A percentile compares a stretch with the other conserved stretches of the same genome.
Evolutionary conservation across 495 filamentous ascomycete species (phyloP).

Genomic region (Astrothelium macrocarpum): DNA sequence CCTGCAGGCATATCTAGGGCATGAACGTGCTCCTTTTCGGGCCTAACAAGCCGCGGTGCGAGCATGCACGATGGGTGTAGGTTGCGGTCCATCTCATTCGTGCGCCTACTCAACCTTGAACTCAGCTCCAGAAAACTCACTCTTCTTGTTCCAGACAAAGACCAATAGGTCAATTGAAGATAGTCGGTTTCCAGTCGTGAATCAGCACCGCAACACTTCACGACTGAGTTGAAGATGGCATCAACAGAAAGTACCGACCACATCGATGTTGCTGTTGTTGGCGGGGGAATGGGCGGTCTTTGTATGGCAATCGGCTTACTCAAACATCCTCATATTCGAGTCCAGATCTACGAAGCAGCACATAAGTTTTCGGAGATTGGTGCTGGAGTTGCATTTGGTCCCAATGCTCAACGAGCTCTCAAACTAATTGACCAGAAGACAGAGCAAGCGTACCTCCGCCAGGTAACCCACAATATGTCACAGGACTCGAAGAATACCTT

Average conservation of each 20-base stretch:
- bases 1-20: too few relatives aligned
- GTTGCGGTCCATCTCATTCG: too few relatives aligned
- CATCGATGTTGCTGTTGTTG: slow-evolving; percentile 16
- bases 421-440: slow-evolving; percentile 13
- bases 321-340: slow-evolving; percentile 14
- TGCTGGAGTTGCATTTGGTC: slow-evolving; percentile 15
- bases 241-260: not conserved
- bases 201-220: too few relatives aligned
- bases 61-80: too few relatives aligned
- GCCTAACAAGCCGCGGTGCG: too few relatives aligned
- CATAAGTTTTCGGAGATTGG: slow-evolving; percentile 18
- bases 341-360: slow-evolving; percentile 19
- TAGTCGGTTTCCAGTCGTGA: too few relatives aligned
- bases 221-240: not conserved
- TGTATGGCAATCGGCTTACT: slow-evolving; percentile 14
- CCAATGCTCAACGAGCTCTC: slow-evolving; percentile 19
- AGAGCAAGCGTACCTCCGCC: slow-evolving; percentile 13
- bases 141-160: too few relatives aligned
- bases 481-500: slow-evolving; percentile 13
- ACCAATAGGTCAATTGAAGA: too few relatives aligned
- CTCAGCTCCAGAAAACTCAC: too few relatives aligned
- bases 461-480: slow-evolving; percentile 12
- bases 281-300: slow-evolving; percentile 18
- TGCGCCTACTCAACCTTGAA: too few relatives aligned
- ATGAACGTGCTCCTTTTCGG: too few relatives aligned